phyloP scores from a whole-genome alignment of 768 basidiomycete species.

The Suillus occidentalis region DNA sequence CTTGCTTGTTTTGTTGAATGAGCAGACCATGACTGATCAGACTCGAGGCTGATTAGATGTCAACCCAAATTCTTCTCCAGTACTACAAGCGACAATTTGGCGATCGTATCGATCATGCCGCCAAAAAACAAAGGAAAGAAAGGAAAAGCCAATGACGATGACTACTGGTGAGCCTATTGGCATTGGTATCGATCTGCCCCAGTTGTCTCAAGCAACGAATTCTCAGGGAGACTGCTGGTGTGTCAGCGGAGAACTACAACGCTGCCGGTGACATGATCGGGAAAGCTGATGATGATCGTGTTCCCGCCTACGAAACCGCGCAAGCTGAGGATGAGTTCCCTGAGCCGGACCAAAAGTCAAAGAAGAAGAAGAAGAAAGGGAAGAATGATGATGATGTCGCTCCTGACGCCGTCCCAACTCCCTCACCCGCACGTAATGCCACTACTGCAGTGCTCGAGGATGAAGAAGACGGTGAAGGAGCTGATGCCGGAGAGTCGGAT shows the following conservation, averaged over 20 bases:
- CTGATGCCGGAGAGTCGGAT: conserved; percentile 44
- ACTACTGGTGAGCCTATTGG: conserved; percentile 61
- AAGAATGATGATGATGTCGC: conserved; percentile 52
- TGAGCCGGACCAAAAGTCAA: conserved; percentile 3
- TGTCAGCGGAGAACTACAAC: conserved; percentile 48
- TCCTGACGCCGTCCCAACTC: conserved; percentile 29
- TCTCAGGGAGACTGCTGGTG: conserved; percentile 64
- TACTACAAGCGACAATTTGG: neutral
- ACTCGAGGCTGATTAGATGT: neutral
- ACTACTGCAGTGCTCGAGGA: conserved; percentile 42
- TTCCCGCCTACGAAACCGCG: conserved; percentile 38
- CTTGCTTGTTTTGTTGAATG: neutral
- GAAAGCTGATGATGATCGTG: conserved; percentile 45
- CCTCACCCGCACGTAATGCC: conserved; percentile 32
- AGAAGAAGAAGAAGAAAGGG: conserved; percentile 58
- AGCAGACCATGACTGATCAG: too few species aligned
- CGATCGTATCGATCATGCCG: conserved; percentile 27
- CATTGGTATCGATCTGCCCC: conserved; percentile 12
- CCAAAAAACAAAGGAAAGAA: conserved; percentile 87
- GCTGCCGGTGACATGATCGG: conserved; percentile 27
- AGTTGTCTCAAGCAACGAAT: conserved; percentile 19
- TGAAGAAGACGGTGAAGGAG: conserved; percentile 69
- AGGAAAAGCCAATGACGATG: conserved; percentile 76
- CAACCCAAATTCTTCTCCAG: neutral
- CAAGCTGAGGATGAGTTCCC: conserved; percentile 36